Evolutionary conservation across 192 early-diverging fungal genomes (phyloP).

Genomic region (Entrophospora sp.): DNA sequence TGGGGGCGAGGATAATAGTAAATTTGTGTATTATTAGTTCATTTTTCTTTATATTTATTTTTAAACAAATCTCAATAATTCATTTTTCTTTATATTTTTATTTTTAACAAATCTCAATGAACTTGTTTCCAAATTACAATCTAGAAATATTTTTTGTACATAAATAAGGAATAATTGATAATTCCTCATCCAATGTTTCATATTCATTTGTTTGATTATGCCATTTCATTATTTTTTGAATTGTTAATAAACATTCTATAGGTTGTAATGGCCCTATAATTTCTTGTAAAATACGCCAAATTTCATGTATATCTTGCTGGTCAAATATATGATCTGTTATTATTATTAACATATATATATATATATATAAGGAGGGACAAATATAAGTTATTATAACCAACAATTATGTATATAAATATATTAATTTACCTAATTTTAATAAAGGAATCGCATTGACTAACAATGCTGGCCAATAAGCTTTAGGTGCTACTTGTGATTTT

Average conservation of each 20-base stretch:
- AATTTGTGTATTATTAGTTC: too few species aligned
- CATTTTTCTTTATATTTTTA: too few species aligned
- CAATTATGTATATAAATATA: not conserved
- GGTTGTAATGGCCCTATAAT: not conserved
- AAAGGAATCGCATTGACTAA: conserved; percentile 7
- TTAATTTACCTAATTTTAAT: not conserved
- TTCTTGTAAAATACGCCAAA: conserved; percentile 8
- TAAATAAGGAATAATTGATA: not conserved
- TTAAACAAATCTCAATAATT: too few species aligned
- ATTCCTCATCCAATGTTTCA: not conserved
- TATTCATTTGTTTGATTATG: not conserved
- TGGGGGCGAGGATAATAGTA: too few species aligned
- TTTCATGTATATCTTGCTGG: not conserved
- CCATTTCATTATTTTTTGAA: not conserved
- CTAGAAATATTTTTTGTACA: not conserved
- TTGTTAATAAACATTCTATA: not conserved
- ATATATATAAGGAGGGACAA: not conserved
- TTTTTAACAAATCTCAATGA: too few species aligned
- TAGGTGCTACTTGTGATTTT: not conserved
- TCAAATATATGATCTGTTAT: not conserved
- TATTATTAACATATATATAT: not conserved
- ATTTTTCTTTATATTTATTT: too few species aligned
- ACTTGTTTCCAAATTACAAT: too few species aligned
- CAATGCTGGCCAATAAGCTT: conserved; percentile 5
- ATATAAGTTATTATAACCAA: not conserved